Evolutionary conservation across 495 filamentous ascomycete species (phyloP), one percentile per base, ranked within the genome.

Genomic region (Aspergillus sclerotioniger): DNA sequence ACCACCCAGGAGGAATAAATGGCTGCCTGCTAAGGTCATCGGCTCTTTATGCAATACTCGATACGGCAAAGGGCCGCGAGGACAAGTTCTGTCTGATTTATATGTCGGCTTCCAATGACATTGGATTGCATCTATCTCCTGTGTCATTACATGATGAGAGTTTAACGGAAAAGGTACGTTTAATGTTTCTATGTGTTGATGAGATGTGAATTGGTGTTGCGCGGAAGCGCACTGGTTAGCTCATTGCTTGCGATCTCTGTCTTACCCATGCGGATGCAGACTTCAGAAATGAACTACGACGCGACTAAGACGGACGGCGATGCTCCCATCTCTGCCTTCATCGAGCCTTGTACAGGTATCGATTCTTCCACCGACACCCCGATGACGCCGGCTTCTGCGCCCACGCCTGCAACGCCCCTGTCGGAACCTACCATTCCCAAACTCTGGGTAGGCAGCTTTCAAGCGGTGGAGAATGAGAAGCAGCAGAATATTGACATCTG

Each of bases 401-500:
- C 52, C 12, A 54, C 52, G 12, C 52, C 52, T 20, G 21, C 47
- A 16, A 29, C 47, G 25, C 47, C 25, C 25, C 47, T 17, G 13
- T 28, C 21, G 15, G 16, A 31, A 6, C 28, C 13, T 15, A 31
- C 47, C 5, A 6, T 31, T 10, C 10, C 20, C 21, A 17, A 50
- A 25, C 21, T 16, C 31, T 28, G 2, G 37, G n/a, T 41, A 41
- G 29, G 16, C 8, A 54, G 21, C 6, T 10, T 39, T 0, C 28
- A 32, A 13, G 19, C 19, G 1, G 53, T 56, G 19, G 56, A 17
- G 45, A 43, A 55, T 25, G 20, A 45, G 9, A 16, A 51, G 29
- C 31, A 51, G n/a, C 57, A 56, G 47, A 58, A 58, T 6, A 28
- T 53, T 8, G 52, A 54, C 19, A 45, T 52, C 8, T 67, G 61